A percentile compares a stretch with the other conserved stretches of the same genome.
Conservation (phyloP, 345 rosid species). For the Erysimum cheiranthoides region DNA sequence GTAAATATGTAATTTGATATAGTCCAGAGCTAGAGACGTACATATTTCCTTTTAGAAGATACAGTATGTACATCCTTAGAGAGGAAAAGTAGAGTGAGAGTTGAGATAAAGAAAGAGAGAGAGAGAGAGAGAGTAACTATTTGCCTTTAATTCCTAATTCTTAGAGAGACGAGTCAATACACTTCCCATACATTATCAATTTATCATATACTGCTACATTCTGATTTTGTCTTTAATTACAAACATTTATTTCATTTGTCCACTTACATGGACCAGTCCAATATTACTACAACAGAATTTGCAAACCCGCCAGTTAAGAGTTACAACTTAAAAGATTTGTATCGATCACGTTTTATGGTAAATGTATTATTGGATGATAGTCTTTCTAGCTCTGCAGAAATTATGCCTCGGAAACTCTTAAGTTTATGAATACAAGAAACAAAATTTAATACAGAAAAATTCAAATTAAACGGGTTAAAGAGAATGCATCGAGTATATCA, state of each 20-base stretch:
- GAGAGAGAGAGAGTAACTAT: constrained; percentile 6
- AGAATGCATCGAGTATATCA: not conserved
- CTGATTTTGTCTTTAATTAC: not conserved
- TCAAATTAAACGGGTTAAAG: not conserved
- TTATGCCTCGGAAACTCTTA: not conserved
- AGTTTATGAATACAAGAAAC: not conserved
- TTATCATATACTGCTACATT: constrained; percentile 6
- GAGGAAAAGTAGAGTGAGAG: not conserved
- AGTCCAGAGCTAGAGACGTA: too few species aligned
- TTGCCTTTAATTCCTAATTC: constrained; percentile 2
- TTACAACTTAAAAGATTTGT: not conserved
- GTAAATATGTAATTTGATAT: too few species aligned
- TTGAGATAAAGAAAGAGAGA: not conserved
- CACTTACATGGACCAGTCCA: constrained; percentile 7
- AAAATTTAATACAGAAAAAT: not conserved
- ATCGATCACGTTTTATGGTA: not conserved
- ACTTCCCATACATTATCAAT: constrained; percentile 10
- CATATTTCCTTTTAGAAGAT: too few species aligned
- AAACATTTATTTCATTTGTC: constrained; percentile 5
- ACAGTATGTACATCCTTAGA: too few species aligned
- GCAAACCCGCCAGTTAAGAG: not conserved
- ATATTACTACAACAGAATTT: not conserved
- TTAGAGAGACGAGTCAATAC: not conserved
- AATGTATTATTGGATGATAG: not conserved
- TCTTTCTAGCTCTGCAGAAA: not conserved